phyloP scores from a whole-genome alignment of 2,329 filamentous ascomycete species.

The Trichoderma semiorbis region DNA sequence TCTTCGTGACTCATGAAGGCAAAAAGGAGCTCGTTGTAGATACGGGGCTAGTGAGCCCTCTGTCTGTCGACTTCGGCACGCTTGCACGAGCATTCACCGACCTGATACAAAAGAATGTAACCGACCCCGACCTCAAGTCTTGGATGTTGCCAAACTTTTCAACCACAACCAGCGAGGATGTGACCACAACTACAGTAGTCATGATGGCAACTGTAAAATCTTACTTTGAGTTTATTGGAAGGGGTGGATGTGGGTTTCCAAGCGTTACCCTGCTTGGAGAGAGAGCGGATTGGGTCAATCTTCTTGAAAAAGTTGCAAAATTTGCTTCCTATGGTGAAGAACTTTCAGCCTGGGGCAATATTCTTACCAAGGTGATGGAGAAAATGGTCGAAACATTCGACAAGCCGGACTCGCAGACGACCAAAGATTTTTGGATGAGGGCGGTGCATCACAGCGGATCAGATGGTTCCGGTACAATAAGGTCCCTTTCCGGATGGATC shows the following conservation, averaged over 20 bases:
- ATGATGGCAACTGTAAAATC: no score
- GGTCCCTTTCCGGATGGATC: conserved; percentile 19
- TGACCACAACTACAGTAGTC: no score
- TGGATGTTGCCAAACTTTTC: no score
- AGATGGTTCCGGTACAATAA: neutral
- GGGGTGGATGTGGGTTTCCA: conserved; percentile 14
- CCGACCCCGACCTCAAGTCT: no score
- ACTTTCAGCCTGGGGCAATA: neutral
- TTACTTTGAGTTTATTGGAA: no score
- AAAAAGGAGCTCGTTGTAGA: neutral
- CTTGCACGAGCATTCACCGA: neutral
- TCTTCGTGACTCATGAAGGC: conserved; percentile 19
- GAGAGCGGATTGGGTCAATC: conserved; percentile 17
- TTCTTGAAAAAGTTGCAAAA: conserved; percentile 6
- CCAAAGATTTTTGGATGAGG: conserved; percentile 22
- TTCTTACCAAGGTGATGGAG: neutral
- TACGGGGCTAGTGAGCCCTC: neutral
- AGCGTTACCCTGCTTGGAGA: neutral
- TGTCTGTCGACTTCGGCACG: neutral
- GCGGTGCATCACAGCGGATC: conserved; percentile 17
- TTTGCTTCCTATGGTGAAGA: neutral
- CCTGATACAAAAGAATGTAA: no score
- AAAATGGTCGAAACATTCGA: conserved; percentile 21
- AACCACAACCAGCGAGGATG: no score
- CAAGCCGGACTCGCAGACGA: conserved; percentile 1